Evolutionary conservation across 2,329 filamentous ascomycete species (phyloP), one percentile per base, ranked within the genome.

Genomic region (Thielaviopsis ethacetica): DNA sequence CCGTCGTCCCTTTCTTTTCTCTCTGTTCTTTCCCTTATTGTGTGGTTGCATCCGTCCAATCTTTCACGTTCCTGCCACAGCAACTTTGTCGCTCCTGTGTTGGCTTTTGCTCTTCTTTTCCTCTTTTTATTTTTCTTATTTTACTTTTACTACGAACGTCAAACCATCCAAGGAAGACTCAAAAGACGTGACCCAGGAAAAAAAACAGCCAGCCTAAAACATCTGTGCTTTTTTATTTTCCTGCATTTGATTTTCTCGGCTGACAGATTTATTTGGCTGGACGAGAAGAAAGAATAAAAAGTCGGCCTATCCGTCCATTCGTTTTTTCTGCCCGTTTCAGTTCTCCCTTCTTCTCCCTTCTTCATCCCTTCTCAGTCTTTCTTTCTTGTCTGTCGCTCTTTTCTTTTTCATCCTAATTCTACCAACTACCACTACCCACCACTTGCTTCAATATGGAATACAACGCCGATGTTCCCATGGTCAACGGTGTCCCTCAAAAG

Each of bases 401-500:
- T 47, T 26, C 51, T 34, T 21, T 47, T 27, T 19, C 41, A 56
- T 13, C 50, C 22, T 49, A 54, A 57, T 34, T 26, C 21, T 62
- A 59, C 54, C n/a, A n/a, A n/a, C n/a, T n/a, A n/a, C n/a, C n/a
- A n/a, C n/a, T n/a, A n/a, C n/a, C n/a, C n/a, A n/a, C n/a, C 26
- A 27, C 9, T 34, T 34, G 2, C 7, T 34, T 34, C 30, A 34
- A 34, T 34, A 34, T 34, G 30, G 30, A 34, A 12, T 34, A 34
- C 30, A 34, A 34, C 30, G 30, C 30, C 10, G 30, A 34, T 5
- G 30, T 34, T 34, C 30, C 30, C 10, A 52, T 52, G 12, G 22
- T 19, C 53, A 38, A n/a, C 47, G 22, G 24, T 22, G 54, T 24
- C 41, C 54, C 64, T n/a, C 61, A 58, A 19, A 54, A 34, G 58